Evolutionary conservation across 2,329 filamentous ascomycete genomes (phyloP), one percentile per base, ranked within the genome.

Genomic region (Phyllosticta capitalensis): DNA sequence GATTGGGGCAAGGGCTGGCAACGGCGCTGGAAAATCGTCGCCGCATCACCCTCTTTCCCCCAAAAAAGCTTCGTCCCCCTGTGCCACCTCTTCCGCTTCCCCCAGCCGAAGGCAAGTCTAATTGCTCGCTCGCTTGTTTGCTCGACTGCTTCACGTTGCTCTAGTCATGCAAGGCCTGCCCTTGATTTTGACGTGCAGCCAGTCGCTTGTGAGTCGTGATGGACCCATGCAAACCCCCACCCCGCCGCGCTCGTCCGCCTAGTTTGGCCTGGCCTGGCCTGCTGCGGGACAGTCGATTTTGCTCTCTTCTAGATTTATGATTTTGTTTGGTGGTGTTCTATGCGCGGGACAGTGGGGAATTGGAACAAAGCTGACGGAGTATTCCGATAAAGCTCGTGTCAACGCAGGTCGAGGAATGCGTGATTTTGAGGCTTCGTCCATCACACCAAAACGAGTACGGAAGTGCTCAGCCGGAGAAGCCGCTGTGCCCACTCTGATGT

Each of bases 381-480:
- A 14, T 38, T 0, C 30, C 30, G 30, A 14, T 17, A 14, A 38
- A 38, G 30, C 30, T 38, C 30, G 30, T 38, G 30, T 38, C 10
- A 14, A 14, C 30, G 30, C 30, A 12, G 12, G 30, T 38, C 30
- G 30, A 38, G 30, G 10, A 12, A 12, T 10, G 30, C 30, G 30
- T 38, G 30, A 38, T 38, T 38, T 38, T 9, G 30, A 38, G 30
- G 10, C 5, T 12, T 14, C 30, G 4, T 14, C 1, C 17, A 38
- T 38, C 30, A 17, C 10, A 38, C 30, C 12, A 14, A 38, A 38
- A n/a, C n/a, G n/a, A 1, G 30, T 5, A 38, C 30, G 30, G 7
- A 14, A 38, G 30, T 38, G 38, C 22, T 60, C 54, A 60, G 58
- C 58, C 58, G 49, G 58, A 54, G 54, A 60, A 60, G 53, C 53